Base-by-base conservation (phyloP, 2,329 filamentous ascomycete species). In the Aspergillus phoenicis region DNA sequence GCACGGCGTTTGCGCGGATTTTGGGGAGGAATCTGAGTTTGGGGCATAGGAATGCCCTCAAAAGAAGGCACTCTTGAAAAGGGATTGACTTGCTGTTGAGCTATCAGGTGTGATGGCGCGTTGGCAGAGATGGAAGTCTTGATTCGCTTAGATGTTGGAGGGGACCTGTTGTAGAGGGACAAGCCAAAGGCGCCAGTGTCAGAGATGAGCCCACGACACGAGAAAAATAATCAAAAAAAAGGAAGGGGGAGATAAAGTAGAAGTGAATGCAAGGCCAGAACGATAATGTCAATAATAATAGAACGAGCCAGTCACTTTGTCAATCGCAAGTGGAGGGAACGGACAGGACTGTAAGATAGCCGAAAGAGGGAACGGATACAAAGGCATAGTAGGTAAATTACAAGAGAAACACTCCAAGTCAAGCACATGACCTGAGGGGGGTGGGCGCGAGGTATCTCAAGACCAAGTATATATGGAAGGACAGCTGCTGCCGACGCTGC, bases 1-100 rank as follows among this genome's bases (percentile, higher is more conserved):
- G 77, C 71, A 61, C 76, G 77, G 60, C 79, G 76, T 73, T 81
- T 82, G 61, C 78, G 77, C 39, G 79, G 75, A 64, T 78, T 80
- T 55, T 70, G 66, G 60, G 69, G 67, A 36, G 72, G 67, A 55
- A 71, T 67, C 41, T 73, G 73, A 57, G 73, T 64, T 48, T 69
- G 71, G 58, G 74, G 75, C 70, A 81, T 80, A 41, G 75, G 72
- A 60, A 78, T 75, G 61, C 72, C 74, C 63, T 78, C 76, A 59
- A 75, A 77, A 20, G 69, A 63, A 63, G 70, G 66, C 54, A 76
- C 68, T 63, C 71, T 67, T 47, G 73, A 72, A 53, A 74, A 77
- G 26, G 74, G 70, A 57, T 75, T 70, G 26, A 73, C 64, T 64
- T 77, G 75, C 63, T 78, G 76, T 61, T 77, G 76, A 48, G 69